These are phyloP conservation scores for Acer yangbiense DNA, from an alignment of 345 rosid species.

Conservation along the genomic window DNA sequence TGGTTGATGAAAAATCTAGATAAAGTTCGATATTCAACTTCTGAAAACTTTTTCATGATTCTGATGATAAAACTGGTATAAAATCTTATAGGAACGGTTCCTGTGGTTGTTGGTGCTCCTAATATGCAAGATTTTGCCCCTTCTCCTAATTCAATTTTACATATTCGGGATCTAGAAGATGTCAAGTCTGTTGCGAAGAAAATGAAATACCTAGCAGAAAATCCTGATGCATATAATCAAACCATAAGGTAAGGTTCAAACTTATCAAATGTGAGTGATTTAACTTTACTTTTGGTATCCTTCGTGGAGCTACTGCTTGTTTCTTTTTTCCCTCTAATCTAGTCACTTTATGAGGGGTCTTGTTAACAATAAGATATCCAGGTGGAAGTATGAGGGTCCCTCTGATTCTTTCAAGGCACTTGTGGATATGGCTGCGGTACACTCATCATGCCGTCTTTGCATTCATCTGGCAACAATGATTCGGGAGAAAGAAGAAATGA, in stretches of 20 bases:
- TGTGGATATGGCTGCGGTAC: conserved; percentile 95
- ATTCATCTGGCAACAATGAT: conserved; percentile 77
- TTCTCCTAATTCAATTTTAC: conserved; percentile 56
- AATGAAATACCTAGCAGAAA: conserved; percentile 73
- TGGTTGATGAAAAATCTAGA: not conserved
- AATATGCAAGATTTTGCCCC: conserved; percentile 92
- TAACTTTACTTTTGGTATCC: not conserved
- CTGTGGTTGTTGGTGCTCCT: conserved; percentile 93
- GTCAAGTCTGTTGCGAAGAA: conserved; percentile 61
- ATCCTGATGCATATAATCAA: conserved; percentile 72
- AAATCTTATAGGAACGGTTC: conserved; percentile 65
- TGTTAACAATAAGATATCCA: conserved; percentile 27
- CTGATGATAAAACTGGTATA: not conserved
- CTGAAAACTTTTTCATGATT: not conserved
- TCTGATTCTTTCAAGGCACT: conserved; percentile 94
- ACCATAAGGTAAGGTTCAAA: conserved; percentile 54
- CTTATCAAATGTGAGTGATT: not conserved
- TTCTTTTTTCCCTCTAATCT: not conserved
- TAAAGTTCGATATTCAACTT: not conserved
- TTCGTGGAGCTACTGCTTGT: not conserved
- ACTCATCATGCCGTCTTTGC: conserved; percentile 98
- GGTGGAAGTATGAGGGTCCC: conserved; percentile 99
- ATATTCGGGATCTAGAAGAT: conserved; percentile 64
- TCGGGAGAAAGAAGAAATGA: conserved; percentile 70
- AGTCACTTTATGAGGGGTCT: conserved; percentile 12